These are phyloP conservation scores for Aspergillus latus DNA, from an alignment of 2,329 filamentous ascomycete genomes.

Conservation along the genomic window DNA sequence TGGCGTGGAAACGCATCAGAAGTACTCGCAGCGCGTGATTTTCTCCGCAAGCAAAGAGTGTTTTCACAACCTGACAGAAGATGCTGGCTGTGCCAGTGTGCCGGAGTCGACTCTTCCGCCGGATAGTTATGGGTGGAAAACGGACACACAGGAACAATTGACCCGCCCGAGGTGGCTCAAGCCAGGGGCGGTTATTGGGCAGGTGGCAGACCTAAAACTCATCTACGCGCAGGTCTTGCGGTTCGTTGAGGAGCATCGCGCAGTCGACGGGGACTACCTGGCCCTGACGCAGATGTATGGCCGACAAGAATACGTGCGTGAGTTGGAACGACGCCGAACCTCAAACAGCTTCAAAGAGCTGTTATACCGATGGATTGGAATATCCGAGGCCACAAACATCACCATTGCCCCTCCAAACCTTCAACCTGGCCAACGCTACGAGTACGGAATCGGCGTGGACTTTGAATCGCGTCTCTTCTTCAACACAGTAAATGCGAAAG, in stretches of 20 bases:
- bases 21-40: constrained; percentile 54
- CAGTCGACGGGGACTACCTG: constrained; percentile 43
- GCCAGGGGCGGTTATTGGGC: constrained; percentile 52
- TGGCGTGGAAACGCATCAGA: constrained; percentile 33
- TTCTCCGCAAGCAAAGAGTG: constrained; percentile 59
- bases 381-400: constrained; percentile 39
- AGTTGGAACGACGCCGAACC: constrained; percentile 40
- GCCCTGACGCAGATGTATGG: constrained; percentile 54
- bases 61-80: constrained; percentile 41
- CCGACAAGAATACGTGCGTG: constrained; percentile 53
- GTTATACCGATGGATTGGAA: constrained; percentile 39
- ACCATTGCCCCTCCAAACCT: constrained; percentile 36
- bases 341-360: constrained; percentile 38
- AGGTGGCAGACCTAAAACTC: constrained; percentile 48
- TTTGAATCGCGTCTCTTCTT: constrained; percentile 53
- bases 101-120: constrained; percentile 53
- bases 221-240: constrained; percentile 49
- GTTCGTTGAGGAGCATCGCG: constrained; percentile 34
- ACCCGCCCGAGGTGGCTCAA: constrained; percentile 52
- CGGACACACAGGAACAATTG: constrained; percentile 39
- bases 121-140: constrained; percentile 50
- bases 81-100: constrained; percentile 54
- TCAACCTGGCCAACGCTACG: constrained; percentile 43
- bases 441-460: constrained; percentile 55
- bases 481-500: constrained; percentile 42